phyloP scores from a whole-genome alignment of 2,329 filamentous ascomycete genomes.

The Cladosporium austrohemisphaericum region DNA sequence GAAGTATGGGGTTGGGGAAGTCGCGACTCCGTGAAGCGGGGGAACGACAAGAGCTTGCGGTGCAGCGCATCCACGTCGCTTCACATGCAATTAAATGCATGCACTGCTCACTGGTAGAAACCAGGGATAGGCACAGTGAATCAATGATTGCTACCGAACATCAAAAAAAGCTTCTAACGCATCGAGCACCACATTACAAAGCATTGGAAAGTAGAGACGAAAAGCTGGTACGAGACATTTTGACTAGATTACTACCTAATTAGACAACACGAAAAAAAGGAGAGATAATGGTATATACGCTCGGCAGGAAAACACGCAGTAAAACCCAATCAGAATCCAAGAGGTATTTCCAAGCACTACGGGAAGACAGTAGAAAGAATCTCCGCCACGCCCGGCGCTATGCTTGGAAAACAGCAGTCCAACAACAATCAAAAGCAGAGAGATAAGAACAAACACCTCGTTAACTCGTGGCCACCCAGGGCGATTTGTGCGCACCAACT shows the following conservation, averaged over 20 bases:
- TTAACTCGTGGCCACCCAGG: conserved; percentile 3
- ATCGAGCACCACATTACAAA: too few relatives aligned
- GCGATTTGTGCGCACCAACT: background rate
- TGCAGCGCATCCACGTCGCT: too few relatives aligned
- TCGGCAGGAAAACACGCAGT: background rate
- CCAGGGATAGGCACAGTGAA: too few relatives aligned
- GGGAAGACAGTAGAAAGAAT: background rate
- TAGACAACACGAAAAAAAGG: background rate
- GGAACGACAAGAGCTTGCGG: too few relatives aligned
- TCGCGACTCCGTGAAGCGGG: too few relatives aligned
- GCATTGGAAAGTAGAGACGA: too few relatives aligned
- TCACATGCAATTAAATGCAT: background rate
- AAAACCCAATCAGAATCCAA: background rate
- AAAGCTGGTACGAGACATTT: background rate
- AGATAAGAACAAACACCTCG: conserved; percentile 5
- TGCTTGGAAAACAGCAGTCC: conserved; percentile 13
- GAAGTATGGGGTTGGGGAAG: too few relatives aligned
- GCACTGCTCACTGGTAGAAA: too few relatives aligned
- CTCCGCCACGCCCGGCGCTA: background rate
- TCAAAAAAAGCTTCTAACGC: too few relatives aligned
- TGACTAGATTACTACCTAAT: conserved; percentile 5
- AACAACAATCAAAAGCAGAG: conserved; percentile 1
- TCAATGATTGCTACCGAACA: too few relatives aligned
- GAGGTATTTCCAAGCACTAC: conserved; percentile 7
- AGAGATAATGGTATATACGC: conserved; percentile 13